Evolutionary conservation across 2,329 filamentous ascomycete species (phyloP).

Genomic region (Cordyceps fumosorosea): DNA sequence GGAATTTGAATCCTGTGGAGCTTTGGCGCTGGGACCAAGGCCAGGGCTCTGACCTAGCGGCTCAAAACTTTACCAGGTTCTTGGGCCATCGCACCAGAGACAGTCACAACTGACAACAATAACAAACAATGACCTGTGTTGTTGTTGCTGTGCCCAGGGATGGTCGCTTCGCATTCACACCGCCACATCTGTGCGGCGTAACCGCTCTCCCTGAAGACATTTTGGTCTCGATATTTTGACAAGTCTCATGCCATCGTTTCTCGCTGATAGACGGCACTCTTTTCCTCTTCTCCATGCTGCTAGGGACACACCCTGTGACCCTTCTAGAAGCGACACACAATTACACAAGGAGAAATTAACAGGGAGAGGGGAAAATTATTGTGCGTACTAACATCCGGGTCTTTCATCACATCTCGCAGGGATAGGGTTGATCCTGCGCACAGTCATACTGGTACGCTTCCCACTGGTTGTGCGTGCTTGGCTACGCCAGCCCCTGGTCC

Average conservation of each 20-base stretch:
- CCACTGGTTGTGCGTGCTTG: background rate
- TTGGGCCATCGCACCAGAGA: background rate
- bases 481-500: background rate
- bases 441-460: background rate
- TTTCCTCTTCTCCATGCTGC: background rate
- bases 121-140: conserved; percentile 8
- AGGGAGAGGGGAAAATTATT: background rate
- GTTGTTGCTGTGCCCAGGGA: background rate
- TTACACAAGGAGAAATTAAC: background rate
- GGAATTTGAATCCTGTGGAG: conserved; percentile 7
- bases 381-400: background rate
- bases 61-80: conserved; percentile 6
- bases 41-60: conserved; percentile 12
- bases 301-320: background rate
- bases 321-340: background rate
- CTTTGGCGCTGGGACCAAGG: conserved; percentile 2
- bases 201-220: background rate
- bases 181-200: background rate
- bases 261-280: background rate
- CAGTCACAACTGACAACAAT: background rate
- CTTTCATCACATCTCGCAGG: conserved; percentile 5
- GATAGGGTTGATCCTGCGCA: conserved; percentile 6
- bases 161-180: background rate
- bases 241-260: background rate
- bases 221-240: background rate